Conservation (phyloP, 169 alveolate species). For the Eimeria acervulina region DNA sequence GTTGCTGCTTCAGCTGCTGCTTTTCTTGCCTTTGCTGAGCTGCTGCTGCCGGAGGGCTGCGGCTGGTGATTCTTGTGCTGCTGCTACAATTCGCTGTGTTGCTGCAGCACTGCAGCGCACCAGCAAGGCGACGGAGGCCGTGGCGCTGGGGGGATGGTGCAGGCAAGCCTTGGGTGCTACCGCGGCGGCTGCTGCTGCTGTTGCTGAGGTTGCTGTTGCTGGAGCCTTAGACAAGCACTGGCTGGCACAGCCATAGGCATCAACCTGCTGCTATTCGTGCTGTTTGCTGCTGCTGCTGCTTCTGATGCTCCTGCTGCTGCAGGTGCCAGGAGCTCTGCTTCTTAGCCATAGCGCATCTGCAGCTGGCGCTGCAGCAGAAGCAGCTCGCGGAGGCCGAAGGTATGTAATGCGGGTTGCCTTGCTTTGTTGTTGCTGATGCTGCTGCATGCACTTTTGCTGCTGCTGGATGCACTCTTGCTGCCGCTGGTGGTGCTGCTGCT, state of each 20-base stretch:
- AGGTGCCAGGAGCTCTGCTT: constrained; percentile 52
- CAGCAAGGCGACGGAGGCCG: constrained; percentile 66
- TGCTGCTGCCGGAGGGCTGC: neutral
- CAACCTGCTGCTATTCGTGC: neutral
- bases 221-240: neutral
- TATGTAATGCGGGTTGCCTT: neutral
- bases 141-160: constrained; percentile 59
- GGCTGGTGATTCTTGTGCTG: neutral
- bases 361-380: constrained; percentile 58
- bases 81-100: neutral
- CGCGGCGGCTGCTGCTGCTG: neutral
- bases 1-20: neutral
- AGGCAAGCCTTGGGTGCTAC: neutral
- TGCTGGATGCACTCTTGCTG: neutral
- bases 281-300: neutral
- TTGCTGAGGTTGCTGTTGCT: neutral
- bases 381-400: constrained; percentile 47
- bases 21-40: neutral
- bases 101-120: constrained; percentile 68
- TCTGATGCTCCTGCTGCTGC: constrained; percentile 3
- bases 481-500: neutral
- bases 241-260: neutral
- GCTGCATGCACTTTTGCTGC: neutral
- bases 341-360: constrained; percentile 44
- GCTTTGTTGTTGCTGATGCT: neutral